phyloP scores from a whole-genome alignment of 192 early-diverging fungal species.

The Gaertneriomyces semiglobifer region DNA sequence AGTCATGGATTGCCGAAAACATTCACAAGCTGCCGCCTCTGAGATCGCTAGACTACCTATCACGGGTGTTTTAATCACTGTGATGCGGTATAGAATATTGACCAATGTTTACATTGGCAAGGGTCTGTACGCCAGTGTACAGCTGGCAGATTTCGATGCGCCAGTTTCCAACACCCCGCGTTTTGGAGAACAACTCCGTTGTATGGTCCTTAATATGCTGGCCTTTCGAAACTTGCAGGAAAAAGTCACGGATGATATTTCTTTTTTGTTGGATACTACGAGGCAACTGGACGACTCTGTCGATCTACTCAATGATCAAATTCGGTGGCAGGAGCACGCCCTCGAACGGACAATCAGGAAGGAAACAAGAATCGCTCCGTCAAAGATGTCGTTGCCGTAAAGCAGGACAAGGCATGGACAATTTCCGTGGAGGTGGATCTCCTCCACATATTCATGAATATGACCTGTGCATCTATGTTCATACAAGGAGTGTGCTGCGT shows the following conservation, averaged over 20 bases:
- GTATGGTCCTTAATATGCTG: background rate
- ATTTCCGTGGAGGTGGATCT: no score
- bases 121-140: background rate
- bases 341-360: constrained; percentile 1
- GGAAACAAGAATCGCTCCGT: no score
- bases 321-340: background rate
- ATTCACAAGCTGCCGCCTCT: background rate
- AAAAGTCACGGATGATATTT: background rate
- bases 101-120: background rate
- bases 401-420: no score
- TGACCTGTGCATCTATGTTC: no score
- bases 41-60: background rate
- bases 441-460: no score
- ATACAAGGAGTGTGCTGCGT: no score
- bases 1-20: background rate
- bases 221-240: background rate
- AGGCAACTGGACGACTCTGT: background rate
- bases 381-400: no score
- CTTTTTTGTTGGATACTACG: background rate
- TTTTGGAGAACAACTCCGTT: background rate
- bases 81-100: background rate
- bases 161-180: background rate
- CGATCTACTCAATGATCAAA: background rate
- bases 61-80: background rate
- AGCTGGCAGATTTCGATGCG: background rate